These are phyloP conservation scores for Colletotrichum phormii DNA, from an alignment of 2,329 filamentous ascomycete species.

Conservation along the genomic window DNA sequence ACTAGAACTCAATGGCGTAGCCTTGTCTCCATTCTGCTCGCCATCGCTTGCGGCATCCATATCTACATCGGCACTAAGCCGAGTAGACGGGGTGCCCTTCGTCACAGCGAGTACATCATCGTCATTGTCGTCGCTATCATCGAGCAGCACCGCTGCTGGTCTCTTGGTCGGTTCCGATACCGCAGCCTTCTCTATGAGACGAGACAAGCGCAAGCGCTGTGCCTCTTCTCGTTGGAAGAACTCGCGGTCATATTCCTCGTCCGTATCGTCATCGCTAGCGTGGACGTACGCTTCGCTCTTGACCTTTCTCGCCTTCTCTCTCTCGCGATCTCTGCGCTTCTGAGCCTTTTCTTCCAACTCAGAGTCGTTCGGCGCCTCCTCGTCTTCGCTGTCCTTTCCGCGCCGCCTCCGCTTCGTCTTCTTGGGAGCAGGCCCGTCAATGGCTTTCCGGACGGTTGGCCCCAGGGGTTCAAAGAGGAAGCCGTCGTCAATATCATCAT, in stretches of 20 bases:
- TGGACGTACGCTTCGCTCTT: slow-evolving; percentile 88
- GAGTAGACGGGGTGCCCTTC: slow-evolving; percentile 36
- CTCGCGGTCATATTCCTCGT: slow-evolving; percentile 75
- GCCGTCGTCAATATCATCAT: slow-evolving; percentile 62
- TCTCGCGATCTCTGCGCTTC: slow-evolving; percentile 73
- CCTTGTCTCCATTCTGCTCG: slow-evolving; percentile 1
- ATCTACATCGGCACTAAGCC: slow-evolving; percentile 40
- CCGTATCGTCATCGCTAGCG: slow-evolving; percentile 89
- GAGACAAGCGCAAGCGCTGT: slow-evolving; percentile 49
- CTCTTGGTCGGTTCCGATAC: slow-evolving; percentile 42
- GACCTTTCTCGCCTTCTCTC: slow-evolving; percentile 82
- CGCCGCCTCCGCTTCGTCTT: slow-evolving; percentile 57
- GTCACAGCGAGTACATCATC: slow-evolving; percentile 32
- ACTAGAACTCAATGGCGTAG: slow-evolving; percentile 23
- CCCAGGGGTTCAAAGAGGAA: slow-evolving; percentile 77
- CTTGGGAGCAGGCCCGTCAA: slow-evolving; percentile 55
- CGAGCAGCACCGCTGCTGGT: slow-evolving; percentile 41
- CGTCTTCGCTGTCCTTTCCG: slow-evolving; percentile 56
- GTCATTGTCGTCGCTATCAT: slow-evolving; percentile 41
- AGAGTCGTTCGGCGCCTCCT: slow-evolving; percentile 65
- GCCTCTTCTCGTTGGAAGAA: slow-evolving; percentile 85
- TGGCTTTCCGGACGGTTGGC: slow-evolving; percentile 66
- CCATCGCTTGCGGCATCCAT: slow-evolving; percentile 40
- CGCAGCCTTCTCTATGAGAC: slow-evolving; percentile 46
- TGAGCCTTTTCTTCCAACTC: slow-evolving; percentile 74